Evolutionary conservation across 345 rosid genomes (phyloP), one percentile per base, ranked within the genome.

Genomic region (Rhodamnia rubescens): DNA sequence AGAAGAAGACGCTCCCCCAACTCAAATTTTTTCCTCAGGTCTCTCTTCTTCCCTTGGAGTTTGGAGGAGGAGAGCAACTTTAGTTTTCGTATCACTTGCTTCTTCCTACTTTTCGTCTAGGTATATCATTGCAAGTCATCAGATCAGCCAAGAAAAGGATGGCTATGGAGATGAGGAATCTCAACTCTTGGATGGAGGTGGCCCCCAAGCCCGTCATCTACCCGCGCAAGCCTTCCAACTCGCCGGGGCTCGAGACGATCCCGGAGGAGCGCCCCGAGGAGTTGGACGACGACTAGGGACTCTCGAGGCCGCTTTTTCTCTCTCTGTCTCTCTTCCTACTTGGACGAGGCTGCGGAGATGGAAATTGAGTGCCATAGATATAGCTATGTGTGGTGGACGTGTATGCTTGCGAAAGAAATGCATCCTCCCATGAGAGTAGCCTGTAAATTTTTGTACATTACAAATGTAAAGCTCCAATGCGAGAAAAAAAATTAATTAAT

Each of bases 191-290:
- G 92, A 86, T 89, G 51, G 94, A 87, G 84, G 93, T 88, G 13
- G 94, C 93, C 75, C 95, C 94, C 16, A 64, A 92, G 85, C 91
- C 87, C 11, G 50, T 93, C 40, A 89, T 91, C 24, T 78, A 18
- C 84, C 95, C 90, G 5, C 21, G 56, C 29, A 90, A 89, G 86
- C 86, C 92, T 84, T 93, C 91, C 6, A 89, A 82, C 84, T 88
- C 88, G 87, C 93, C 95, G 11, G 54, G 74, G 49, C 57, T 93
- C 82, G 93, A 88, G 83, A 90, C 94, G 2, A 92, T 90, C 53
- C 24, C 53, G 3, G 93, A 89, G 88, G 95, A 90, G 53, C 22
- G 36, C 5, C 36, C 59, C 7, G 88, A 89, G 84, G 90, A 84
- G 80, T 32, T 29, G 80, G 80, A 69, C 14, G 88, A 81, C 7